These are phyloP conservation scores for Fusarium udum DNA, from an alignment of 2,329 filamentous ascomycete species.

Conservation along the genomic window DNA sequence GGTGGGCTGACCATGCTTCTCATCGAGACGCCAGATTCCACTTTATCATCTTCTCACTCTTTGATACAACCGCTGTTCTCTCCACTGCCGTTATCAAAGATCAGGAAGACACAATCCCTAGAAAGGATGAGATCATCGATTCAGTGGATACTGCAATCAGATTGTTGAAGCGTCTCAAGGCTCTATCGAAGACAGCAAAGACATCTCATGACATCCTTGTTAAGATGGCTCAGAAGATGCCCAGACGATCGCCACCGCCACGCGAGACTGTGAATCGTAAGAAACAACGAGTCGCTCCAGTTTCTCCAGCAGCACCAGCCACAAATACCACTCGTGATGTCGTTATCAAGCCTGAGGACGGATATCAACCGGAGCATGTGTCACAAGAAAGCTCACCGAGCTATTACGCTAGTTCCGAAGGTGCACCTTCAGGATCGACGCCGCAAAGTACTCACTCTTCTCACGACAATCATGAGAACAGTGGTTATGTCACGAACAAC, in stretches of 20 bases:
- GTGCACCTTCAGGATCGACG: constrained; percentile 19
- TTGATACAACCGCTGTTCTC: constrained; percentile 60
- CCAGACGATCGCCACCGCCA: constrained; percentile 35
- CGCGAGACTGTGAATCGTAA: constrained; percentile 16
- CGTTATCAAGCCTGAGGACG: constrained; percentile 6
- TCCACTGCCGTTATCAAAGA: constrained; percentile 63
- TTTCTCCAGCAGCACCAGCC: not conserved
- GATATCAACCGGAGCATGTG: not conserved
- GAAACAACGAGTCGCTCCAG: constrained; percentile 12
- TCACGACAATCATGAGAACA: constrained; percentile 12
- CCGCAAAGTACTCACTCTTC: constrained; percentile 26
- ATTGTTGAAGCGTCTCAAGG: constrained; percentile 46
- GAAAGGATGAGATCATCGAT: constrained; percentile 51
- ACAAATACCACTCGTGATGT: not conserved
- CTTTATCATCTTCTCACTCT: constrained; percentile 61
- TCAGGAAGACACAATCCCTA: constrained; percentile 49
- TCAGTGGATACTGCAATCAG: constrained; percentile 49
- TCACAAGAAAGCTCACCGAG: constrained; percentile 32
- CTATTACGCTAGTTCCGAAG: constrained; percentile 16
- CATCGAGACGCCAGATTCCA: constrained; percentile 60
- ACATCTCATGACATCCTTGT: constrained; percentile 48
- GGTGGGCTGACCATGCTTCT: constrained; percentile 55
- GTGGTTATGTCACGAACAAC: not conserved
- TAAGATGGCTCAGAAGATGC: constrained; percentile 44
- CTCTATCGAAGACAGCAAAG: constrained; percentile 48